phyloP scores from a whole-genome alignment of 2,329 filamentous ascomycete species.

The Grosmannia clavigera region DNA sequence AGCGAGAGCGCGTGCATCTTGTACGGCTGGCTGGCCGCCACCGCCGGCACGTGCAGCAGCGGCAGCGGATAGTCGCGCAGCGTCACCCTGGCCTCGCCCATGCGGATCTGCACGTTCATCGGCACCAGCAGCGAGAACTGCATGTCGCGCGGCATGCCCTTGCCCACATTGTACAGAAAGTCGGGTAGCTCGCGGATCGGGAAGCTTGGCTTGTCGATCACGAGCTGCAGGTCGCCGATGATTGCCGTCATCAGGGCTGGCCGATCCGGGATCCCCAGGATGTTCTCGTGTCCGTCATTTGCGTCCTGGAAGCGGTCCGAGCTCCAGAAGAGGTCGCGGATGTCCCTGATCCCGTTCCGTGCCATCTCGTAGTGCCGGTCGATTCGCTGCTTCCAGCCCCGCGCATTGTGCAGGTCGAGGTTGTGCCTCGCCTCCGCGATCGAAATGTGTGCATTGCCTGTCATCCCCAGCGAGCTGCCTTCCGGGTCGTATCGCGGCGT shows the following conservation, averaged over 20 bases:
- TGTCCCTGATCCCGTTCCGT: slow-evolving; percentile 61
- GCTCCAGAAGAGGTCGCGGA: slow-evolving; percentile 72
- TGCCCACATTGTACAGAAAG: slow-evolving; percentile 83
- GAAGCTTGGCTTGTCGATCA: slow-evolving; percentile 88
- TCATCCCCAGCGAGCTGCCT: slow-evolving; percentile 54
- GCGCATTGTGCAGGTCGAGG: slow-evolving; percentile 69
- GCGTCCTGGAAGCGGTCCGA: slow-evolving; percentile 71
- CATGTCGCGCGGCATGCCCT: slow-evolving; percentile 89
- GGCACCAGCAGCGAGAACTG: slow-evolving; percentile 81
- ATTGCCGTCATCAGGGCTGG: slow-evolving; percentile 71
- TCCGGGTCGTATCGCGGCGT: slow-evolving; percentile 69
- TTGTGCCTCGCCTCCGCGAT: slow-evolving; percentile 64
- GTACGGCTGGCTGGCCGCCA: slow-evolving; percentile 68
- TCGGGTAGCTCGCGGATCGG: slow-evolving; percentile 67
- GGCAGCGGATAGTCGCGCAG: slow-evolving; percentile 90
- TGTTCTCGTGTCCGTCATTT: slow-evolving; percentile 67
- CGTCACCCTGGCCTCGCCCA: slow-evolving; percentile 79
- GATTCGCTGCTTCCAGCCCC: slow-evolving; percentile 87
- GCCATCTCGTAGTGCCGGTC: slow-evolving; percentile 61
- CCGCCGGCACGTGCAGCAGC: slow-evolving; percentile 74
- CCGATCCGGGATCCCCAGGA: slow-evolving; percentile 73
- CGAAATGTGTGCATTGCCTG: slow-evolving; percentile 57
- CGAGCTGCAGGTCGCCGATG: slow-evolving; percentile 73
- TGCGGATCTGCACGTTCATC: slow-evolving; percentile 77
- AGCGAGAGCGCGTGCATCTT: slow-evolving; percentile 72